Conservation (phyloP, 78 protist genomes). For the Dictyostelium brefeldianum region DNA sequence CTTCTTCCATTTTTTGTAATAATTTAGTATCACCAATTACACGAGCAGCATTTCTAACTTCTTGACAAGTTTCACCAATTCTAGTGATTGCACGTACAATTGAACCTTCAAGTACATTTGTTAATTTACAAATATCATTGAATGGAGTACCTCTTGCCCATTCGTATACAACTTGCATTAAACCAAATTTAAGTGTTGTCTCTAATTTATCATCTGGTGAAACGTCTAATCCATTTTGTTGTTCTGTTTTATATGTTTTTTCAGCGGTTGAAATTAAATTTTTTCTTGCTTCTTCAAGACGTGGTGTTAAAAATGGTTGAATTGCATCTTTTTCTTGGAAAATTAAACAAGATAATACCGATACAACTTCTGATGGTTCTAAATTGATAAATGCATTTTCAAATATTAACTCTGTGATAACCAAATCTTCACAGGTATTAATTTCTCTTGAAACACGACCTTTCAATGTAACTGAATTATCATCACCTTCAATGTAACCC, state of each 20-base stretch:
- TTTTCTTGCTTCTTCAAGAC: conserved; percentile 44
- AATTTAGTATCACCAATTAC: conserved; percentile 95
- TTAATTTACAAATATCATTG: conserved; percentile 84
- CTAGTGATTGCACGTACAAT: conserved; percentile 95
- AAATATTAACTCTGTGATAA: conserved; percentile 94
- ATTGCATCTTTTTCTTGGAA: conserved; percentile 86
- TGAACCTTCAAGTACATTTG: conserved; percentile 92
- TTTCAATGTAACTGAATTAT: conserved; percentile 85
- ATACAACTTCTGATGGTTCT: conserved; percentile 87
- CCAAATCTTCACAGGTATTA: conserved; percentile 89
- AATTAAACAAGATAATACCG: conserved; percentile 86
- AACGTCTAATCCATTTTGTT: conserved; percentile 74
- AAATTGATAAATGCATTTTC: conserved; percentile 86
- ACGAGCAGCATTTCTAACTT: conserved; percentile 92
- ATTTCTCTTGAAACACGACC: conserved; percentile 94
- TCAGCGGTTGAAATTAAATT: not conserved
- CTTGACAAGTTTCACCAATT: conserved; percentile 94
- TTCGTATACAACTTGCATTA: conserved; percentile 92
- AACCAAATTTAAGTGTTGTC: conserved; percentile 54
- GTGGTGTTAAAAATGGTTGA: conserved; percentile 78
- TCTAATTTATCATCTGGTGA: conserved; percentile 11
- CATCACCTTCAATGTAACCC: conserved; percentile 76
- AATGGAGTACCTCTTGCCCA: conserved; percentile 96
- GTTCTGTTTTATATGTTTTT: conserved; percentile 62
- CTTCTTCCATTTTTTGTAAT: conserved; percentile 89